Percentiles rank a stretch among this genome's conserved stretches.
phyloP scores from a whole-genome alignment of 129 eudicot genomes.

The Pulicaria dysenterica region DNA sequence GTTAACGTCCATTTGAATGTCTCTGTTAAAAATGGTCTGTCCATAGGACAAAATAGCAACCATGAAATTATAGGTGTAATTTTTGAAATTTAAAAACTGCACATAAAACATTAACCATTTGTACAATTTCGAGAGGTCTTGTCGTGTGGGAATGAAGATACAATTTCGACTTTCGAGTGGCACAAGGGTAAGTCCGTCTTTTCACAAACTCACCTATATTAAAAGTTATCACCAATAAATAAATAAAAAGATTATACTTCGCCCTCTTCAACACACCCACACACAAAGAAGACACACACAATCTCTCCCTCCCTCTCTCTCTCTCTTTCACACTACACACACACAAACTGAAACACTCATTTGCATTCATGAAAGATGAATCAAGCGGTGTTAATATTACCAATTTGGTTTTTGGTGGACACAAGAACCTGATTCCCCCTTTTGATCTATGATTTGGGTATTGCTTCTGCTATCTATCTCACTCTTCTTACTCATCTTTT shows the following conservation, averaged over 20 bases:
- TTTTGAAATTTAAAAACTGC: too few species aligned
- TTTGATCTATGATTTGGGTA: conserved; percentile 4
- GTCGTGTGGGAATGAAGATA: too few species aligned
- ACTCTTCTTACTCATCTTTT: neutral
- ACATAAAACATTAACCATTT: too few species aligned
- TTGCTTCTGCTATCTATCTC: neutral
- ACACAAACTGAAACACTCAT: neutral
- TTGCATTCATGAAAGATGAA: conserved; percentile 11
- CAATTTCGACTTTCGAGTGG: too few species aligned
- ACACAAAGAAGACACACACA: neutral
- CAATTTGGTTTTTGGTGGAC: conserved; percentile 1
- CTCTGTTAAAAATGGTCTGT: too few species aligned
- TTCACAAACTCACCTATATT: too few species aligned
- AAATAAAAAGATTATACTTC: neutral
- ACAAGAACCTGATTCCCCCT: conserved; percentile 24
- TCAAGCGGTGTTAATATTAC: conserved; percentile 7
- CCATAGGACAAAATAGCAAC: too few species aligned
- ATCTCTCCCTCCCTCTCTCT: neutral
- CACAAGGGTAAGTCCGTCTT: too few species aligned
- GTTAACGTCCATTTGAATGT: too few species aligned
- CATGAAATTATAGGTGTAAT: too few species aligned
- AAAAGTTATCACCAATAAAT: neutral
- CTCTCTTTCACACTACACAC: too few species aligned
- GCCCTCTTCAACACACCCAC: conserved; percentile 2
- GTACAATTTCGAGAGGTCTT: too few species aligned